phyloP scores from a whole-genome alignment of 139 green algal species.

The Chlorella sp. region DNA sequence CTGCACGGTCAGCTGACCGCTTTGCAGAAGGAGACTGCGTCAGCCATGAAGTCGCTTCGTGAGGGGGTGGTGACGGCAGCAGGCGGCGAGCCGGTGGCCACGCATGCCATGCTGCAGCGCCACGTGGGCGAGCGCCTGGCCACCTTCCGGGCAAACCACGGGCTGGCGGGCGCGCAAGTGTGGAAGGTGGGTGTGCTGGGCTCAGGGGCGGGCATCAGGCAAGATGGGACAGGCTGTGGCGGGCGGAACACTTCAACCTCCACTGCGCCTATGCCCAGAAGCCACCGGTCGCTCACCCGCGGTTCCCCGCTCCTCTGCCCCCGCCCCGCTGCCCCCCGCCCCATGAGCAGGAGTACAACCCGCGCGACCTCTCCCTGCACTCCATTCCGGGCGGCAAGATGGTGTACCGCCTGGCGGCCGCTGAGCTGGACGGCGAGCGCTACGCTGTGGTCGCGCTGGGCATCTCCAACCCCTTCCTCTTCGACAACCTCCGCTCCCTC shows the following conservation, averaged over 20 bases:
- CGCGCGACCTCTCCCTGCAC: slow-evolving; percentile 1
- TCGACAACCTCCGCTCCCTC: slow-evolving; percentile 34
- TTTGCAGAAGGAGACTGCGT: neutral
- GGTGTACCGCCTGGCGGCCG: slow-evolving; percentile 18
- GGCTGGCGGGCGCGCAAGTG: neutral
- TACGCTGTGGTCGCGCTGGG: slow-evolving; percentile 1
- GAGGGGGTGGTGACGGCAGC: neutral
- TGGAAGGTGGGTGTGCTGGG: slow-evolving; percentile 1
- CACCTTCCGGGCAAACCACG: neutral
- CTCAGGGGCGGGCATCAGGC: no score
- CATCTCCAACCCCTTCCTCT: slow-evolving; percentile 14
- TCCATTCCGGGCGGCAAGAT: slow-evolving; percentile 16
- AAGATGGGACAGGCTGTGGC: no score
- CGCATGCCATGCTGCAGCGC: slow-evolving; percentile 5
- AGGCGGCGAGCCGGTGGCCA: slow-evolving; percentile 25
- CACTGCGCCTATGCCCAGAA: no score
- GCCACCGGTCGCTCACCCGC: no score
- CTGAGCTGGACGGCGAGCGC: slow-evolving; percentile 9
- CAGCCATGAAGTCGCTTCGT: neutral
- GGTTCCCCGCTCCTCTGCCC: neutral
- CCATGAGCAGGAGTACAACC: neutral
- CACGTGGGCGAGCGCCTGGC: slow-evolving; percentile 20
- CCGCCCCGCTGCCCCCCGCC: no score
- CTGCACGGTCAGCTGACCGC: slow-evolving; percentile 2
- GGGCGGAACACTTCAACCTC: no score